Conservation (phyloP, 2,329 filamentous ascomycete species). For the Mycosphaerella sp. region DNA sequence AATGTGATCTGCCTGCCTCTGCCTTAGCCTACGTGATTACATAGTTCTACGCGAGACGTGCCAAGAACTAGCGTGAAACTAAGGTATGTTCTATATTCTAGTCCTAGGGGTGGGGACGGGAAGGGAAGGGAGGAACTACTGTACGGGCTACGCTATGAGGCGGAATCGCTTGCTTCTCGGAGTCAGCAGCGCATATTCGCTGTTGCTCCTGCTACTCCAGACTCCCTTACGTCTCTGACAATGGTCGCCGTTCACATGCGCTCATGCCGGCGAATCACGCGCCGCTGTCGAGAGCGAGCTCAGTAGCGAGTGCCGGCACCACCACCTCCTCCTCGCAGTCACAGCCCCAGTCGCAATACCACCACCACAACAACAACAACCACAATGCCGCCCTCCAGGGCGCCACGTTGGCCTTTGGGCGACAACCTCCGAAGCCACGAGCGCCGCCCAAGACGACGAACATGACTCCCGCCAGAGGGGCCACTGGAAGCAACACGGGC, state of each 20-base stretch:
- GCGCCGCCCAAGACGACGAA: conserved; percentile 9
- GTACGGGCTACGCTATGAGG: too few relatives aligned
- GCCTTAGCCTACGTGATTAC: too few relatives aligned
- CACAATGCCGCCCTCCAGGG: conserved; percentile 45
- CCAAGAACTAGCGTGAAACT: too few relatives aligned
- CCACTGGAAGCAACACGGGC: conserved; percentile 14
- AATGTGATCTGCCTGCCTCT: too few relatives aligned
- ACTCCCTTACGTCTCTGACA: background rate
- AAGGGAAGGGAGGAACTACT: too few relatives aligned
- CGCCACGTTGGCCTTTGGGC: conserved; percentile 45
- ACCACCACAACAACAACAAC: background rate
- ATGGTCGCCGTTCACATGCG: conserved; percentile 12
- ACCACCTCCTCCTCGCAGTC: conserved; percentile 4
- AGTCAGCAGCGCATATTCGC: too few relatives aligned
- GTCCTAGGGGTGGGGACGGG: too few relatives aligned
- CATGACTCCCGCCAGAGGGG: too few relatives aligned
- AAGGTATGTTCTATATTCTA: too few relatives aligned
- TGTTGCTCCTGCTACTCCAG: too few relatives aligned
- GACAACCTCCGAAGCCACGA: conserved; percentile 29
- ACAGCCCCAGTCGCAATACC: background rate
- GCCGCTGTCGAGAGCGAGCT: conserved; percentile 21
- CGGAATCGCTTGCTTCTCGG: too few relatives aligned
- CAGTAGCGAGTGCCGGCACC: conserved; percentile 19
- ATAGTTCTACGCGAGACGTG: too few relatives aligned
- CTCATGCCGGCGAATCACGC: conserved; percentile 20